Base-by-base conservation (phyloP, 2,329 filamentous ascomycete species). In the Penicillium corylophilum region DNA sequence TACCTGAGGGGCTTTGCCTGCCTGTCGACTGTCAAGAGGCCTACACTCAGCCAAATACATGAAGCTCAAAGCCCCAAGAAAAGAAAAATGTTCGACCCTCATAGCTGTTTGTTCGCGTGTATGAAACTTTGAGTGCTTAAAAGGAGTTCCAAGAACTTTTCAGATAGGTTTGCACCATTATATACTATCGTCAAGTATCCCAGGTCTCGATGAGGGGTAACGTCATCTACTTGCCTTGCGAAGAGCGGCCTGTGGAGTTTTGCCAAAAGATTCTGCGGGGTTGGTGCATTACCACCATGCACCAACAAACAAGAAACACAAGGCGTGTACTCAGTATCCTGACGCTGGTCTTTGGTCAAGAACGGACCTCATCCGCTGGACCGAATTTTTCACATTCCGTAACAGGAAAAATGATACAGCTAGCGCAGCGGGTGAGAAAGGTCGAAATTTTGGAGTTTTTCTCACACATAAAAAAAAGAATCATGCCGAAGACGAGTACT, bases 1-100 rank as follows among this genome's bases (percentile, higher is more conserved):
- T 9, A 89, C 82, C 12, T 13, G 35, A 22, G 45, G 45, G 9
- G 4, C 2, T n/a, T 24, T 38, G 35, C 7, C n/a, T 38, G 18
- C 18, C 18, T 16, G 35, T 16, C 2, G 2, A 20, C 35, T 22
- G n/a, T 38, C 35, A 10, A 20, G 35, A 20, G n/a, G 35, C 20
- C 35, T 31, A 2, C 29, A 12, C n/a, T 31, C 29, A 31, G n/a
- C n/a, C 4, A n/a, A 31, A 5, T 15, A 4, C 4, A 7, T 16
- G n/a, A 20, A 18, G n/a, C 1, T 38, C 7, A 20, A 5, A 38
- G 18, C 16, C 18, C 16, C 35, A 15, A 18, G 18, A 9, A 10
- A 38, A 9, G n/a, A 7, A 18, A 38, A 3, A 4, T 38, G n/a
- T 18, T 20, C n/a, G 16, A 38, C 12, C 20, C 15, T 38, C 35